Evolutionary conservation across 164 flowering plant genomes (phyloP), one percentile per base, ranked within the genome.

Genomic region (Macadamia integrifolia): DNA sequence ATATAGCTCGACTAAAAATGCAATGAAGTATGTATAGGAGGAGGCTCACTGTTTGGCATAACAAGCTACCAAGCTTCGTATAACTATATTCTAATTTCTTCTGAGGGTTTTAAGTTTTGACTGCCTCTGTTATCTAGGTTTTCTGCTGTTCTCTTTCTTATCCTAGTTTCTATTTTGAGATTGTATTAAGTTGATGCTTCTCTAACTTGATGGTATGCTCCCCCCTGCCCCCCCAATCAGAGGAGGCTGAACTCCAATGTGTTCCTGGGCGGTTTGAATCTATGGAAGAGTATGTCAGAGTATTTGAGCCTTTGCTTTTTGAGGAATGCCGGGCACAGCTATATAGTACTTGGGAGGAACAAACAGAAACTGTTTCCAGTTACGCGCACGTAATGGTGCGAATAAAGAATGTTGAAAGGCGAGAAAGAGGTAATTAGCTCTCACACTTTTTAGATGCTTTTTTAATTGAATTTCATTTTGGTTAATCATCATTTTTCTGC

Each of bases 241-340:
- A 79, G 82, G 88, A 84, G 30, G 71, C 81, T 46, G 85, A 86
- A 57, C 86, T 86, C 30, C 88, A 87, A 66, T 74, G 86, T 72
- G 89, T 86, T 62, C 93, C 93, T 67, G 91, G 83, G 31, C 79
- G 69, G 58, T 88, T 88, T 81, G 93, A 84, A 61, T 86, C 93
- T 60, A 87, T 83, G 9, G 93, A 88, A 64, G 91, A 88, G 75
- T 88, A 88, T 76, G 74, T 87, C 3, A 72, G 87, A 72, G 93
- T 87, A 10, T 87, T 88, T 84, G 91, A 88, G 74, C 93, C 93
- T 71, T 76, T 87, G 73, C 84, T 88, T 61, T 88, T 88, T 81
- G 93, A 88, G 72, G 93, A 88, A 75, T 88, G 93, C 74, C 85
- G 89, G 15, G 93, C 91, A 62, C 93, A 88, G 61, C 83, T 85